Conservation (phyloP, 768 basidiomycete genomes). For the Kwoniella sp. region DNA sequence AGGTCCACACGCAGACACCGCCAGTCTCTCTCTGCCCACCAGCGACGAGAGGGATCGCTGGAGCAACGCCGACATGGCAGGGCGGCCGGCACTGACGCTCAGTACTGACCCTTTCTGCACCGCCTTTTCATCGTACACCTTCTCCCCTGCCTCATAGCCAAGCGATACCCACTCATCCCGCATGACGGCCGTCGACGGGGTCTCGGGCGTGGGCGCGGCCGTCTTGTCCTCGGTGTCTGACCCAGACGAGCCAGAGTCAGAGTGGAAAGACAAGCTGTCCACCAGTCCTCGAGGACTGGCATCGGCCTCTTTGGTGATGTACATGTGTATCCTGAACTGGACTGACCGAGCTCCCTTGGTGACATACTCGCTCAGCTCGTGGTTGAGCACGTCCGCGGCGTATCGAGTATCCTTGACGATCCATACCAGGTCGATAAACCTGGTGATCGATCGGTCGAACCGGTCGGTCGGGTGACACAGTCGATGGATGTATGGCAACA, state of each 20-base stretch:
- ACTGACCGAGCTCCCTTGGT: background rate
- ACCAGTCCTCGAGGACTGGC: background rate
- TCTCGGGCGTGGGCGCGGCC: background rate
- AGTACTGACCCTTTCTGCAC: background rate
- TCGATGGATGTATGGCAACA: constrained; percentile 20
- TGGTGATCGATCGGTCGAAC: background rate
- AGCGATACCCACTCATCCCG: too few species aligned
- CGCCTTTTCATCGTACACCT: too few species aligned
- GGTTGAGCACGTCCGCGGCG: constrained; percentile 14
- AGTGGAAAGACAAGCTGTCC: background rate
- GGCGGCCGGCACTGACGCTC: constrained; percentile 8
- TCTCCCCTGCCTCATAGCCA: too few species aligned
- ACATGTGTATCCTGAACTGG: background rate
- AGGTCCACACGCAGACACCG: constrained; percentile 26
- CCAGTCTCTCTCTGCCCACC: constrained; percentile 17
- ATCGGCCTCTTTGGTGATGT: constrained; percentile 2
- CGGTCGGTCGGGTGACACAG: background rate
- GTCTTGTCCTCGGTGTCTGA: background rate
- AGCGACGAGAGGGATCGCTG: background rate
- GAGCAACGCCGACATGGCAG: constrained; percentile 8
- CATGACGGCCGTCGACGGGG: background rate
- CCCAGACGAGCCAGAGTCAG: background rate
- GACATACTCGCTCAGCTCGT: constrained; percentile 11
- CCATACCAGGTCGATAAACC: constrained; percentile 19
- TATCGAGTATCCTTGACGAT: constrained; percentile 13